Evolutionary conservation across 2,329 filamentous ascomycete genomes (phyloP), one percentile per base, ranked within the genome.

Genomic region (Trichoderma lentiforme): DNA sequence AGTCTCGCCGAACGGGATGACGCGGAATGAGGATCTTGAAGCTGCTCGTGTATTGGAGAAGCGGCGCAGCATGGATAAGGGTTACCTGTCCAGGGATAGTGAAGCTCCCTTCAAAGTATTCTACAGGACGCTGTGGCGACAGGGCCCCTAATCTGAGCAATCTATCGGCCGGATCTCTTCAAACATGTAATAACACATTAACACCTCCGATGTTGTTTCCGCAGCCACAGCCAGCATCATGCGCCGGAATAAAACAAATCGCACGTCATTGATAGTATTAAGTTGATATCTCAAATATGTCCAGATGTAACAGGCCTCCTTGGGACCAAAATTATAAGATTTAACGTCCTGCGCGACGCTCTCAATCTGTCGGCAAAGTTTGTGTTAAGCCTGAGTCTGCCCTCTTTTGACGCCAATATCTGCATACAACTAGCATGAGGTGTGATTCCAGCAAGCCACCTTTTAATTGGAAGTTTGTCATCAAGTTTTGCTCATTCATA

Each of bases 141-240:
- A 43, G 4, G 15, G 7, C 0, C 7, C 4, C 4, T 1, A 0
- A 12, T 21, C 0, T 21, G 11, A 12, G 43, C 8, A 3, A 12
- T 21, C 12, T 12, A 21, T 1, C 4, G 9, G n/a, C 8, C 2
- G n/a, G 9, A 3, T 4, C 4, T 47, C n/a, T 12, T 47, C 3
- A 47, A 11, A n/a, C 39, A 0, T 5, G 43, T 21, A 47, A 47
- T 6, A 47, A 4, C 43, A 47, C 43, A 3, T 2, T 3, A 4
- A 21, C 43, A 11, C 43, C 18, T 0, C 2, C 5, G 43, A n/a
- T n/a, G n/a, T 47, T 47, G 39, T 21, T 47, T 1, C n/a, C 2
- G 1, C 8, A 0, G 18, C 39, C 7, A 43, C 18, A 36, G 18
- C 39, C 3, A n/a, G 39, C 39, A 43, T 43, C 2, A 43, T n/a